A percentile compares a stretch with the other conserved stretches of the same genome.
Conservation (phyloP, 108 stramenopile genomes). For the Nitzschia putrida region DNA sequence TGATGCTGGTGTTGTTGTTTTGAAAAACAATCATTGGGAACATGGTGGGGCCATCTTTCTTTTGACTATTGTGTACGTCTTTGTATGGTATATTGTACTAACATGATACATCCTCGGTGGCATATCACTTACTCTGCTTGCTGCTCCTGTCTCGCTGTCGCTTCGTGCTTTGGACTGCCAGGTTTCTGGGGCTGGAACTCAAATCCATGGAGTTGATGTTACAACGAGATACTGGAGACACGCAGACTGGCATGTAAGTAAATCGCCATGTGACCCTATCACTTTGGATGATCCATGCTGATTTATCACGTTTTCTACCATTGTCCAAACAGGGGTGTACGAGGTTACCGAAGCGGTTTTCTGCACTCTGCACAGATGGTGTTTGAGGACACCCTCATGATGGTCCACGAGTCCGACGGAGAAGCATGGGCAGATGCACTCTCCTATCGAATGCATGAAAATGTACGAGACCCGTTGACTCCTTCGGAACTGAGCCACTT, state of each 20-base stretch:
- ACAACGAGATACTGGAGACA: too few relatives aligned
- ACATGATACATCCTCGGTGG: too few relatives aligned
- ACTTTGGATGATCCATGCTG: conserved; percentile 47
- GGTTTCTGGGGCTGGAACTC: conserved; percentile 49
- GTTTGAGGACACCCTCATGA: conserved; percentile 33
- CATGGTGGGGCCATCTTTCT: conserved; percentile 34
- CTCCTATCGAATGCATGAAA: conserved; percentile 26
- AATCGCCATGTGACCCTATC: conserved; percentile 57
- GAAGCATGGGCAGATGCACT: conserved; percentile 29
- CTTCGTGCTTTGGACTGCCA: not conserved
- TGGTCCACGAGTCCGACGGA: conserved; percentile 40
- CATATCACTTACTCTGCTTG: not conserved
- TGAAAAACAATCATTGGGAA: not conserved
- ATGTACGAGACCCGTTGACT: not conserved
- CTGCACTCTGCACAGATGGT: conserved; percentile 6
- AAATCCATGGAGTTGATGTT: conserved; percentile 47
- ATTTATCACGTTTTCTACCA: too few relatives aligned
- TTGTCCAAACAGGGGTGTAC: too few relatives aligned
- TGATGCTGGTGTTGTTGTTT: not conserved
- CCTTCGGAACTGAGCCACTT: conserved; percentile 2
- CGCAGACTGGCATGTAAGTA: too few relatives aligned
- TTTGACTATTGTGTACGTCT: conserved; percentile 35
- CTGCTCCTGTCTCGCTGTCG: not conserved
- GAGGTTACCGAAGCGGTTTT: too few relatives aligned
- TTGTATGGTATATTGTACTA: too few relatives aligned